These are phyloP conservation scores for Pseudogymnoascus verrucosus DNA, from an alignment of 2,329 filamentous ascomycete genomes.

Conservation along the genomic window DNA sequence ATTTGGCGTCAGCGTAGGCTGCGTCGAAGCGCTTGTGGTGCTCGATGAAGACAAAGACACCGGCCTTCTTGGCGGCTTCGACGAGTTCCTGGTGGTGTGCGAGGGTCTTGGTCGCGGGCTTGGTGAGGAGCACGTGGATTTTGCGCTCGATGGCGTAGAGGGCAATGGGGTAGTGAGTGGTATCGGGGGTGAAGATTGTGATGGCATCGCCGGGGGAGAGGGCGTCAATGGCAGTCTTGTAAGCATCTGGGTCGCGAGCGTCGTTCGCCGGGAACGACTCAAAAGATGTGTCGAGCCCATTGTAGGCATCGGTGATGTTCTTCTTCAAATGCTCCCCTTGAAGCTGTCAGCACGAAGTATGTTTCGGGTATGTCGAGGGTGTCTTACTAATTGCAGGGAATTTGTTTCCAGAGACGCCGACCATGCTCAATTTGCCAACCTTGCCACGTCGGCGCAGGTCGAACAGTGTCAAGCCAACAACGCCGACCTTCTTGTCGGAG, in stretches of 20 bases:
- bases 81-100: conserved; percentile 71
- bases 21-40: conserved; percentile 97
- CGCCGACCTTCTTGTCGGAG: conserved; percentile 94
- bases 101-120: conserved; percentile 82
- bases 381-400: conserved; percentile 78
- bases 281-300: conserved; percentile 80
- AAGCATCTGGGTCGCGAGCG: conserved; percentile 66
- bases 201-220: conserved; percentile 78
- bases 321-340: conserved; percentile 68
- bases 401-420: conserved; percentile 79
- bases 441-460: conserved; percentile 83
- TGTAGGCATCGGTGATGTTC: conserved; percentile 85
- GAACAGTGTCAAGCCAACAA: conserved; percentile 83
- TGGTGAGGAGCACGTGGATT: conserved; percentile 88
- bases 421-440: conserved; percentile 80
- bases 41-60: conserved; percentile 87
- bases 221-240: conserved; percentile 81
- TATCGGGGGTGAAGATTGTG: conserved; percentile 92
- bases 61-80: conserved; percentile 60
- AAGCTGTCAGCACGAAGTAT: conserved; percentile 3
- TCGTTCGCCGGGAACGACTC: conserved; percentile 73
- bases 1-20: conserved; percentile 79
- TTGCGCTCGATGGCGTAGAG: conserved; percentile 82
- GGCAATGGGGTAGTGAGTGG: conserved; percentile 86
- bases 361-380: neutral